Evolutionary conservation across 371 early-diverging fungal species (phyloP).

Genomic region (Circinella umbellata): DNA sequence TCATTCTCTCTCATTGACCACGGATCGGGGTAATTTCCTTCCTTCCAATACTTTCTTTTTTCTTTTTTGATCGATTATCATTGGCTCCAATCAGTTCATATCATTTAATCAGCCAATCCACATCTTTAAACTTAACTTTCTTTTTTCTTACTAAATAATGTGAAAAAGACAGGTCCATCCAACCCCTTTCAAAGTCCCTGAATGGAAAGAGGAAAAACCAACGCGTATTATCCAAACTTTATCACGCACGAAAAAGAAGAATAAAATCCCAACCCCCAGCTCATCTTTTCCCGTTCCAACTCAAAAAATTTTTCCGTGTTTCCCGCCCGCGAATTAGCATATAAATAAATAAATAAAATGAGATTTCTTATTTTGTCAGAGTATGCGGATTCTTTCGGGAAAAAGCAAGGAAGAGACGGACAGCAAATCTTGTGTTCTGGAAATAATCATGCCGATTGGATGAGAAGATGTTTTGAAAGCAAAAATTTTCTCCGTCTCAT

Average conservation of each 20-base stretch:
- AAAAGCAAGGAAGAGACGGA: slow-evolving; percentile 16
- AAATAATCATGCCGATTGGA: slow-evolving; percentile 27
- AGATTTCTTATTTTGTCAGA: neutral
- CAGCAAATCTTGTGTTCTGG: neutral
- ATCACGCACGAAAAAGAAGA: no score
- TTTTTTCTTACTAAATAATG: no score
- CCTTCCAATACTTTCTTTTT: neutral
- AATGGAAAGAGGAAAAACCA: no score
- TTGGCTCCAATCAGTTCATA: no score
- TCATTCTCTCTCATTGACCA: neutral
- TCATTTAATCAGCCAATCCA: neutral
- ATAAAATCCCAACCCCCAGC: no score
- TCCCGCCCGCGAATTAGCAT: slow-evolving; percentile 8
- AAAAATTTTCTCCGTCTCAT: neutral
- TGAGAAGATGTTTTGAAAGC: neutral
- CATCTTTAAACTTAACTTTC: no score
- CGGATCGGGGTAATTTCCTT: no score
- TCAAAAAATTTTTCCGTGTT: slow-evolving; percentile 14
- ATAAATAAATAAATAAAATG: no score
- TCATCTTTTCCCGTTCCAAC: no score
- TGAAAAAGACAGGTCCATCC: no score
- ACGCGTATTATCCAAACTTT: no score
- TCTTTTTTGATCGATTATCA: neutral
- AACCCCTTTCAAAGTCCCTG: no score
- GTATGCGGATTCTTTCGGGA: slow-evolving; percentile 18